Conservation (phyloP, 805 yeast species). For the Yamadazyma akitaensis region DNA sequence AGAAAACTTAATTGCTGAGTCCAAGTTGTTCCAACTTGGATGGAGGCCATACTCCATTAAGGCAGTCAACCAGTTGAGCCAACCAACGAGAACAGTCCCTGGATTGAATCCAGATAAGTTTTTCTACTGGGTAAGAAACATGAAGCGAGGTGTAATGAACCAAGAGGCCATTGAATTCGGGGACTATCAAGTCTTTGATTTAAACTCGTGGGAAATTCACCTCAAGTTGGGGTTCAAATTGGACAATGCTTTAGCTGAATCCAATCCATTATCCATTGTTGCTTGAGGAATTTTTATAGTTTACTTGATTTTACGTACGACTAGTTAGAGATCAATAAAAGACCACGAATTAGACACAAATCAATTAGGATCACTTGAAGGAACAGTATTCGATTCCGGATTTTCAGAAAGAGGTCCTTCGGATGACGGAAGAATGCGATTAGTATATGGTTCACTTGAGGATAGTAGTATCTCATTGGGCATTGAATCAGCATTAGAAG, state of each 20-base stretch:
- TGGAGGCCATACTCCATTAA: conserved; percentile 38
- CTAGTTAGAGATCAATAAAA: not conserved
- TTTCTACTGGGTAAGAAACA: conserved; percentile 20
- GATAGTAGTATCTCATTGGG: not conserved
- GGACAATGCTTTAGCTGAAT: conserved; percentile 20
- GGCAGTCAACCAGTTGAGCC: not conserved
- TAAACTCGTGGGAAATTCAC: conserved; percentile 39
- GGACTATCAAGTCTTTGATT: conserved; percentile 42
- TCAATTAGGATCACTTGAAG: not conserved
- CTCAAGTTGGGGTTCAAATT: conserved; percentile 36
- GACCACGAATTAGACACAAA: not conserved
- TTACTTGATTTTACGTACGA: not conserved
- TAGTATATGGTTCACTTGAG: not conserved
- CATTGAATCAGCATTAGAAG: not conserved
- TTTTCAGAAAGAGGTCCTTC: not conserved
- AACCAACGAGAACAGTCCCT: not conserved
- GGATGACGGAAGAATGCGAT: not conserved
- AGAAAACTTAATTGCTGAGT: conserved; percentile 42
- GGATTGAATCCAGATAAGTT: conserved; percentile 14
- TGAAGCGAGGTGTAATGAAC: conserved; percentile 7
- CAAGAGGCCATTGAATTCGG: conserved; percentile 24
- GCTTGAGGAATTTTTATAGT: conserved; percentile 1
- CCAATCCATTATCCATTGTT: not conserved
- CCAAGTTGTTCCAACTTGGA: conserved; percentile 34
- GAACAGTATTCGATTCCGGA: not conserved